Evolutionary conservation across 768 basidiomycete genomes (phyloP).

Genomic region (Strobilomyces confusus): DNA sequence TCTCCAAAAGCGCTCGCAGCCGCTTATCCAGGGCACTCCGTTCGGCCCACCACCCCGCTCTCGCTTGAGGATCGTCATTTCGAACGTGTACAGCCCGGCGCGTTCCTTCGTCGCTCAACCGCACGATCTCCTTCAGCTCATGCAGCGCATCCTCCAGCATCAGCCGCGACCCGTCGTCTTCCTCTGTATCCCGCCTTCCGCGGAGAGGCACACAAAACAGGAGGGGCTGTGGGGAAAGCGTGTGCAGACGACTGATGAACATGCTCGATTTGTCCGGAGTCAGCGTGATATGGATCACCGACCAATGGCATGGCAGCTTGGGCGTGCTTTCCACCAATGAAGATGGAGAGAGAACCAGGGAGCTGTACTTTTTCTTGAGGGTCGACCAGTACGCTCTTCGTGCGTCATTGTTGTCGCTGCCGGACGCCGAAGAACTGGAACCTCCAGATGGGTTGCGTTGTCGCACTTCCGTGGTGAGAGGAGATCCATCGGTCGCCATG

Average conservation of each 20-base stretch:
- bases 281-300: conserved; percentile 76
- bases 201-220: conserved; percentile 89
- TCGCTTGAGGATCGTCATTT: conserved; percentile 58
- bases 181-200: conserved; percentile 70
- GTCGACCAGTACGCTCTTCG: conserved; percentile 58
- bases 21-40: conserved; percentile 73
- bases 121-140: conserved; percentile 79
- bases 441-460: conserved; percentile 18
- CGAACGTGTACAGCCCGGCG: conserved; percentile 69
- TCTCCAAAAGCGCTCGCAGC: conserved; percentile 68
- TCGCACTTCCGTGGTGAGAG: conserved; percentile 25
- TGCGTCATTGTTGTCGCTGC: conserved; percentile 37
- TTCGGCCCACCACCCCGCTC: conserved; percentile 83
- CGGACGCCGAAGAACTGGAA: conserved; percentile 14
- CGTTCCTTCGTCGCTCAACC: conserved; percentile 72
- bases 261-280: conserved; percentile 80
- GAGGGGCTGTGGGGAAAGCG: conserved; percentile 51
- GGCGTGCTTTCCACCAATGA: conserved; percentile 40
- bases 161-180: conserved; percentile 68
- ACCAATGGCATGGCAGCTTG: conserved; percentile 73
- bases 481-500: conserved; percentile 43
- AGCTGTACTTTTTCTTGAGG: conserved; percentile 50
- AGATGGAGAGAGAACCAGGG: conserved; percentile 22
- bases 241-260: conserved; percentile 76
- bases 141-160: conserved; percentile 67